Evolutionary conservation across 495 filamentous ascomycete genomes (phyloP).

Genomic region (Penicillium coprophilum): DNA sequence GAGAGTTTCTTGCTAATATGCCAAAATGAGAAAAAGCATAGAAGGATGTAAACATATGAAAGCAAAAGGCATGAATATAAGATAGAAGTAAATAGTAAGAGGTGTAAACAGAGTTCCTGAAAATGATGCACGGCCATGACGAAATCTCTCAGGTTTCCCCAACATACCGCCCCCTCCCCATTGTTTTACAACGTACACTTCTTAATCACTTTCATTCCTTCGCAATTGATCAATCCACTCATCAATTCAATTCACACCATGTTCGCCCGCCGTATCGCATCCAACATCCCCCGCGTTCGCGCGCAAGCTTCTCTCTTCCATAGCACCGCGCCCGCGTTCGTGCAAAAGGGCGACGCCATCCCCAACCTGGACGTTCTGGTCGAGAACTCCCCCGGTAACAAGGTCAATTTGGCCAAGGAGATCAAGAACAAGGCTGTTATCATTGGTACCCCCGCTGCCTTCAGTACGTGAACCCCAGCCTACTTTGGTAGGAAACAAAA

Average conservation of each 20-base stretch:
- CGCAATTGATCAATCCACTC: neutral
- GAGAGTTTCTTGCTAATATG: neutral
- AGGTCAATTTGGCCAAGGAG: conserved; percentile 79
- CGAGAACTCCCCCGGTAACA: conserved; percentile 68
- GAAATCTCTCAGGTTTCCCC: conserved; percentile 5
- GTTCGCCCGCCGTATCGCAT: conserved; percentile 47
- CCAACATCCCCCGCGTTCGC: conserved; percentile 35
- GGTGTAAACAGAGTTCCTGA: neutral
- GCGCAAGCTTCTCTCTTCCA: conserved; percentile 48
- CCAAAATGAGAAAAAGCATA: neutral
- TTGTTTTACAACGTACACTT: neutral
- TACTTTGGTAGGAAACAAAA: neutral
- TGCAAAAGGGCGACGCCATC: conserved; percentile 60
- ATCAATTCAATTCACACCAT: conserved; percentile 25
- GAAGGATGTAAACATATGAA: too few relatives aligned
- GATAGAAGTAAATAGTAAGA: neutral
- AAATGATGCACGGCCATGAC: conserved; percentile 9
- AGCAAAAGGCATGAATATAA: neutral
- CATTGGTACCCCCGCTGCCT: conserved; percentile 88
- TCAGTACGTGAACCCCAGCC: conserved; percentile 52
- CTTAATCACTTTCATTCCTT: neutral
- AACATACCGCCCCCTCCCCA: conserved; percentile 2
- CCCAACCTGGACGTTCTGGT: conserved; percentile 62
- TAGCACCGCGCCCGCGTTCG: conserved; percentile 54
- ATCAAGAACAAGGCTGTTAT: conserved; percentile 73